Evolutionary conservation across 257 asterid genomes (phyloP), one percentile per base, ranked within the genome.

Genomic region (Prunella vulgaris): DNA sequence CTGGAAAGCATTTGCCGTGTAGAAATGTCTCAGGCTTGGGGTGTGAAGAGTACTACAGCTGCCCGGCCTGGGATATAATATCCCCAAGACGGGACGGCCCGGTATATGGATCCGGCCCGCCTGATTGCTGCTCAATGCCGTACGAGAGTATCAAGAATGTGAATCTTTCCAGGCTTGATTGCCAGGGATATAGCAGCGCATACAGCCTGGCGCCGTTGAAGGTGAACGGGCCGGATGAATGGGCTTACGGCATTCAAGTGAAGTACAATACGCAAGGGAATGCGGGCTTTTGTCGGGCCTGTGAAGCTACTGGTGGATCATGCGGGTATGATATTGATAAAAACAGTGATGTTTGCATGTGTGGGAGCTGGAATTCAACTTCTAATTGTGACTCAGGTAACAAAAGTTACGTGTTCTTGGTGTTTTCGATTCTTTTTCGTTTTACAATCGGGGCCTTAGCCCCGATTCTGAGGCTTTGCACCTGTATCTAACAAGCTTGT

Each of bases 111-210:
- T 74, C 90, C 1, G 95, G 96, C 64, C 93, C 95, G 7, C 96
- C 94, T 0, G 94, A 84, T 33, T 93, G 98, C 61, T 93, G 98
- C 25, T 84, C 96, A 0, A 69, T 87, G 81, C 70, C 88, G 2
- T 90, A 68, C 53, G 95, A 82, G 75, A 77, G 78, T 0, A 35
- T 87, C 0, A 84, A 79, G 76, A 87, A 76, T 57, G 88, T 90
- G 83, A 93, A 93, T 56, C 89, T 93, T 30, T 84, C 88, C 0
- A 79, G 82, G 77, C 92, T 93, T 0, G 90, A 83, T 9, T 93
- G 99, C 70, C 90, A 93, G 79, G 99, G 97, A 0, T 93, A 93
- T 44, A 93, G 97, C 73, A 93, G 99, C 53, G 96, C 97, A 0
- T 93, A 90, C 46, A 90, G 90, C 74, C 58, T 84, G 69, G 99